Evolutionary conservation across 2,329 filamentous ascomycete species (phyloP), one percentile per base, ranked within the genome.

Genomic region (Proliferodiscus dingleyae): DNA sequence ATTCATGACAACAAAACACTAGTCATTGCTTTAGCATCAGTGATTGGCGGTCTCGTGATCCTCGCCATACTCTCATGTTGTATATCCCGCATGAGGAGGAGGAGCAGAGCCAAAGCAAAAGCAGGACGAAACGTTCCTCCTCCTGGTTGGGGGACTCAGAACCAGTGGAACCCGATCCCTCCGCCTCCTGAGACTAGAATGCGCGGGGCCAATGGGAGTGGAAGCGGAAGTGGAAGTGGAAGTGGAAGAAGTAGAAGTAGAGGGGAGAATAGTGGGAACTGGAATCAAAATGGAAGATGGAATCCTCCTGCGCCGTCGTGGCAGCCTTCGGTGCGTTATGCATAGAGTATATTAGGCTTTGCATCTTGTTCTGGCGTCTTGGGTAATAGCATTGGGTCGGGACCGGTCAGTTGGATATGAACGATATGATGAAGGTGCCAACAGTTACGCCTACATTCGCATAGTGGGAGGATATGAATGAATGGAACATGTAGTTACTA

Each of bases 11-110:
- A 97, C 70, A 86, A 86, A 66, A 70, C 78, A 42, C 78, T 97
- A 51, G 85, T 94, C 54, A 95, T 97, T 53, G 89, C 87, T 19
- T 71, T 97, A 9, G 79, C 77, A 4, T 71, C 73, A 37, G 85
- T 81, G 9, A 71, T 95, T 13, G 91, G 89, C 38, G 80, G 77
- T 5, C 71, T 96, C 5, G 58, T 95, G 5, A 61, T 94, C 15
- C 64, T 95, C 37, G 73, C 76, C 26, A 69, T 96, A 41, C 54
- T 83, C 9, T 76, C 75, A 61, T 95, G 89, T 67, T 74, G 83
- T 57, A 68, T 74, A 49, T 74, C 73, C 56, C 76, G 76, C 36
- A 80, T 72, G 29, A 65, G 70, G 32, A 54, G 53, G 16, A 46
- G 52, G 39, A 48, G 46, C 6, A 45, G 47, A 13, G 32, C 44